These are phyloP conservation scores for Penicillium griseofulvum DNA, from an alignment of 2,329 filamentous ascomycete species.

Conservation along the genomic window DNA sequence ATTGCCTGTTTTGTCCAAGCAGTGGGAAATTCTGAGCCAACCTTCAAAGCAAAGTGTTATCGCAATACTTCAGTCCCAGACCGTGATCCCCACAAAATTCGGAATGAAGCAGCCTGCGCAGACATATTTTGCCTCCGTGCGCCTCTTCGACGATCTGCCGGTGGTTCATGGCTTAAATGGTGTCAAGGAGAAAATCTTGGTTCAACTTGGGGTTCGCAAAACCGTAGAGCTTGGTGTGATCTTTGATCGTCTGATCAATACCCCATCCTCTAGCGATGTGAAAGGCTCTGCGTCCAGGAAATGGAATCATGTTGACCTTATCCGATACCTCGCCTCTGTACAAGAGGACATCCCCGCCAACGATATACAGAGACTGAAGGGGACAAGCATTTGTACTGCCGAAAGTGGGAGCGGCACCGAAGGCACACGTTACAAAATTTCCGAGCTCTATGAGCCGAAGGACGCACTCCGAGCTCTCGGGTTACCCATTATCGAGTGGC, in stretches of 20 bases:
- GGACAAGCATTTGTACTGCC: conserved; percentile 78
- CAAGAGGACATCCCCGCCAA: conserved; percentile 79
- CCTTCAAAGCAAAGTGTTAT: conserved; percentile 65
- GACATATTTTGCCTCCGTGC: conserved; percentile 90
- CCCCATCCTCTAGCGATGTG: conserved; percentile 48
- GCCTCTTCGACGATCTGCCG: conserved; percentile 89
- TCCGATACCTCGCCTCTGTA: conserved; percentile 91
- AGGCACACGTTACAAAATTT: conserved; percentile 64
- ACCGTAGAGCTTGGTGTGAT: conserved; percentile 93
- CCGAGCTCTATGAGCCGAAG: conserved; percentile 78
- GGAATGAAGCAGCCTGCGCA: conserved; percentile 85
- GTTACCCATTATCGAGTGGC: conserved; percentile 80
- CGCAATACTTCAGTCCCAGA: conserved; percentile 62
- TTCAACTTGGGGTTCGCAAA: conserved; percentile 83
- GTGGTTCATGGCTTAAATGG: conserved; percentile 71
- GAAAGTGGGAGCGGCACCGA: conserved; percentile 60
- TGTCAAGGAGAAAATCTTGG: conserved; percentile 87
- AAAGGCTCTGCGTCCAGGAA: conserved; percentile 51
- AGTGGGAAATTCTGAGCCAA: conserved; percentile 77
- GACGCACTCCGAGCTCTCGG: conserved; percentile 66
- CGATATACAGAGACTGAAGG: conserved; percentile 74
- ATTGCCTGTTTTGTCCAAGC: conserved; percentile 77
- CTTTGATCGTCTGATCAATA: conserved; percentile 76
- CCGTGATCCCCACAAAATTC: conserved; percentile 83
- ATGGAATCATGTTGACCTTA: conserved; percentile 92